Evolutionary conservation across 768 basidiomycete genomes (phyloP).

Genomic region (Pisolithus marmoratus): DNA sequence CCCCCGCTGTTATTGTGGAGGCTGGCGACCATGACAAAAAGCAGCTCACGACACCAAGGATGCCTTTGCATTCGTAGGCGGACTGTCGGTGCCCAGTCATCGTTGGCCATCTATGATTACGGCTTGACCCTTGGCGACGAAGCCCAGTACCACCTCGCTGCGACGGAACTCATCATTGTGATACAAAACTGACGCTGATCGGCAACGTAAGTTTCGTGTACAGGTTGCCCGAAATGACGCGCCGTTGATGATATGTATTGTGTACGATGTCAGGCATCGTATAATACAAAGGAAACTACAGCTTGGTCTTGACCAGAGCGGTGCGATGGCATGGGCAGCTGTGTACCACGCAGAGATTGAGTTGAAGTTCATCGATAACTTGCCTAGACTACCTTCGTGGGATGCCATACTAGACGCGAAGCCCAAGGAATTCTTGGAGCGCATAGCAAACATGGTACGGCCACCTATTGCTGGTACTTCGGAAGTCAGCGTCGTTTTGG

Average conservation of each 20-base stretch:
- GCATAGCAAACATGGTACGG: conserved; percentile 22
- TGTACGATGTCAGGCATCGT: conserved; percentile 33
- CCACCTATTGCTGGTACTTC: conserved; percentile 24
- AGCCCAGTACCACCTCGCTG: conserved; percentile 21
- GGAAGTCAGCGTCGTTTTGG: conserved; percentile 29
- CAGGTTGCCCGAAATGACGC: background rate
- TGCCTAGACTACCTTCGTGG: conserved; percentile 22
- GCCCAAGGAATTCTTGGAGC: conserved; percentile 18
- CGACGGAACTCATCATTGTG: conserved; percentile 5
- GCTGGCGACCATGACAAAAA: conserved; percentile 1
- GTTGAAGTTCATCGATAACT: conserved; percentile 14
- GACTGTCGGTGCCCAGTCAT: conserved; percentile 26
- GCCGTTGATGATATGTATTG: background rate
- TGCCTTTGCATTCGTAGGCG: conserved; percentile 30
- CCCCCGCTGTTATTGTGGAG: background rate
- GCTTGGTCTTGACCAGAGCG: conserved; percentile 16
- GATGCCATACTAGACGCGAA: conserved; percentile 19
- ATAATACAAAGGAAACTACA: conserved; percentile 30
- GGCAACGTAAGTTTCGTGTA: conserved; percentile 13
- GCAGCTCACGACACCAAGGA: conserved; percentile 13
- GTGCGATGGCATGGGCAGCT: conserved; percentile 23
- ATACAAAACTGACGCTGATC: conserved; percentile 15
- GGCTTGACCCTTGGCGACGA: conserved; percentile 28
- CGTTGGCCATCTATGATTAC: conserved; percentile 25
- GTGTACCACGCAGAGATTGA: conserved; percentile 8